These are phyloP conservation scores for Saccharomycopsis fermentans DNA, from an alignment of 805 yeast species.

Conservation along the genomic window DNA sequence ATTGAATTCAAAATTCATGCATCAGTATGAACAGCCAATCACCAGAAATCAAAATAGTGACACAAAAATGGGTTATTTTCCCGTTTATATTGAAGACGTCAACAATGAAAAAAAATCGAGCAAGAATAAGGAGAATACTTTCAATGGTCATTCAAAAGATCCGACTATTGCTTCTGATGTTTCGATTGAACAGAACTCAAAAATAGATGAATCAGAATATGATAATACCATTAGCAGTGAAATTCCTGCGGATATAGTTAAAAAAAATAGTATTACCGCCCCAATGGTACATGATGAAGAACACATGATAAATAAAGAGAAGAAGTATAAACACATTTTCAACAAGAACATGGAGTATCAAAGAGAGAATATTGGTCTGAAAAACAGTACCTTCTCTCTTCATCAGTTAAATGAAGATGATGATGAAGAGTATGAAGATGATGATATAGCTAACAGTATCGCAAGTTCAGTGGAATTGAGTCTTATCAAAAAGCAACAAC, in stretches of 20 bases:
- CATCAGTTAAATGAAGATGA: background rate
- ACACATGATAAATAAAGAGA: constrained; percentile 4
- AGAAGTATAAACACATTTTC: constrained; percentile 8
- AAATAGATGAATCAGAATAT: background rate
- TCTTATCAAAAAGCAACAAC: background rate
- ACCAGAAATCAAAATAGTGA: background rate
- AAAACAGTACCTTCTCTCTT: background rate
- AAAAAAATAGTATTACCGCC: constrained; percentile 6
- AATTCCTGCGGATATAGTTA: constrained; percentile 4
- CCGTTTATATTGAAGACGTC: constrained; percentile 3
- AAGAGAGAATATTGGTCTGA: constrained; percentile 8
- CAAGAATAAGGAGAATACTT: background rate
- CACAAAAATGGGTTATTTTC: constrained; percentile 7
- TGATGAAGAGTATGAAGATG: background rate
- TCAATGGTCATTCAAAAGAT: background rate
- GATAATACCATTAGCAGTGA: background rate
- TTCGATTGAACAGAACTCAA: background rate
- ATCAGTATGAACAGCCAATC: background rate
- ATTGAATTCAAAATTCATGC: background rate
- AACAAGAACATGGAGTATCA: constrained; percentile 11
- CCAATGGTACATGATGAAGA: constrained; percentile 3
- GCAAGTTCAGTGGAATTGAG: background rate
- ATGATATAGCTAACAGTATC: background rate
- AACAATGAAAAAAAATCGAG: background rate
- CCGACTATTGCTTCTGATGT: background rate